Evolutionary conservation across 2,329 filamentous ascomycete species (phyloP).

Genomic region (Penicillium hordei): DNA sequence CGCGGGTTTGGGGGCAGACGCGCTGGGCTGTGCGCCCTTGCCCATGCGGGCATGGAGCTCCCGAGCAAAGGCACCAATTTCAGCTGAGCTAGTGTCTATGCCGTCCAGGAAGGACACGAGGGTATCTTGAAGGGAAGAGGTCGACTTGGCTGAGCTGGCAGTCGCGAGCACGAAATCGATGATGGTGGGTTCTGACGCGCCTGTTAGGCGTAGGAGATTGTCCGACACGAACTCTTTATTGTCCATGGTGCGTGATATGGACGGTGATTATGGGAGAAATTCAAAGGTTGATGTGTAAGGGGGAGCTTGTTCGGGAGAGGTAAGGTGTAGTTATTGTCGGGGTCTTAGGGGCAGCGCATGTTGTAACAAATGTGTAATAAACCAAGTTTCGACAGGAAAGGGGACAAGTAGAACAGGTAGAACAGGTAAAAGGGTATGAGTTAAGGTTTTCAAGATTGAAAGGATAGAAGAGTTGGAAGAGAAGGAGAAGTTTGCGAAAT

Average conservation of each 20-base stretch:
- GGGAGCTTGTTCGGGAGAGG: not conserved
- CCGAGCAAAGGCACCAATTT: conserved; percentile 49
- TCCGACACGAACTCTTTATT: conserved; percentile 49
- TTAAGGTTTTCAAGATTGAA: not conserved
- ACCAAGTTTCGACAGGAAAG: not conserved
- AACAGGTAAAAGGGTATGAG: too few relatives aligned
- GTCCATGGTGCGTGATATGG: conserved; percentile 34
- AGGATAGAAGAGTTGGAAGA: not conserved
- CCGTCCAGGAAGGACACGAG: conserved; percentile 55
- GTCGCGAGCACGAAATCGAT: conserved; percentile 59
- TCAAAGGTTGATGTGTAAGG: not conserved
- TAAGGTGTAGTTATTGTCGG: not conserved
- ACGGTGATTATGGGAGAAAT: not conserved
- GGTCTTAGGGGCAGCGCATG: conserved; percentile 1
- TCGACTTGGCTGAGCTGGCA: conserved; percentile 52
- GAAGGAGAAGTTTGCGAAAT: conserved; percentile 8
- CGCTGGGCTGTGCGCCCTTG: conserved; percentile 21
- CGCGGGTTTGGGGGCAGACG: conserved; percentile 13
- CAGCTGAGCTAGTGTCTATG: conserved; percentile 33
- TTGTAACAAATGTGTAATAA: not conserved
- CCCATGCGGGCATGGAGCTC: conserved; percentile 45
- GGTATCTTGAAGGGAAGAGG: conserved; percentile 51
- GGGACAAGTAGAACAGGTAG: not conserved
- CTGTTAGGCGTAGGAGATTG: conserved; percentile 53
- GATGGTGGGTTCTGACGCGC: conserved; percentile 56